A percentile compares a stretch with the other conserved stretches of the same genome.
These are phyloP conservation scores for Herpotrichia juniperi DNA, from an alignment of 2,329 filamentous ascomycete genomes.

Conservation along the genomic window DNA sequence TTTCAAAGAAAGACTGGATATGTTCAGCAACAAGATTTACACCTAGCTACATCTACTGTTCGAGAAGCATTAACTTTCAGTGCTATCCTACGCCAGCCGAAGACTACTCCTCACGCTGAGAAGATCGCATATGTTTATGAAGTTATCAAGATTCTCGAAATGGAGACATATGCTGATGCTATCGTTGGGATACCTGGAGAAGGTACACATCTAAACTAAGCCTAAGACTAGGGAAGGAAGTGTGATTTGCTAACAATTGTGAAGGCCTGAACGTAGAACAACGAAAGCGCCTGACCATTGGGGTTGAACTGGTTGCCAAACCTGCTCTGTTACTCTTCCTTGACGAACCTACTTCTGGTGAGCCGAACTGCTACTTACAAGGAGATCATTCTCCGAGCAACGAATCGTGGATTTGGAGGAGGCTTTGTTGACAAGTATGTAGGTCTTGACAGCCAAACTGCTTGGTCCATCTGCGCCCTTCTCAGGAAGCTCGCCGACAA, in stretches of 20 bases:
- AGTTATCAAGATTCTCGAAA: slow-evolving; percentile 84
- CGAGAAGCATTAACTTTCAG: slow-evolving; percentile 80
- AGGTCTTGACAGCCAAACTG: slow-evolving; percentile 87
- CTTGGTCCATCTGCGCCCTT: slow-evolving; percentile 85
- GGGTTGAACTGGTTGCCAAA: slow-evolving; percentile 51
- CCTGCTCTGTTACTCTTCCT: slow-evolving; percentile 39
- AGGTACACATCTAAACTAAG: too few species aligned
- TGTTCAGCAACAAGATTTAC: slow-evolving; percentile 61
- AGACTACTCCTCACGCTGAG: slow-evolving; percentile 70
- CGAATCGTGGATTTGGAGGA: too few species aligned
- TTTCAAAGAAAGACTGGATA: slow-evolving; percentile 26
- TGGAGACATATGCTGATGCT: slow-evolving; percentile 85
- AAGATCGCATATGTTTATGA: slow-evolving; percentile 85
- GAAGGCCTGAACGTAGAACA: slow-evolving; percentile 66
- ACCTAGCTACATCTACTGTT: slow-evolving; percentile 63
- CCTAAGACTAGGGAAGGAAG: slow-evolving; percentile 42
- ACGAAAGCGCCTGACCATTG: slow-evolving; percentile 67
- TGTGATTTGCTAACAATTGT: slow-evolving; percentile 58
- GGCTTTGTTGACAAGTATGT: slow-evolving; percentile 74
- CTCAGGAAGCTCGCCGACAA: slow-evolving; percentile 84
- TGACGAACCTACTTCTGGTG: slow-evolving; percentile 57
- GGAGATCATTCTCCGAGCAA: slow-evolving; percentile 48
- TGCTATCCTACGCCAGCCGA: slow-evolving; percentile 79
- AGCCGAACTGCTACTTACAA: slow-evolving; percentile 55
- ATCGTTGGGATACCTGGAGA: slow-evolving; percentile 86